Evolutionary conservation across 805 yeast genomes (phyloP).

Genomic region (Kuraishia borneana): DNA sequence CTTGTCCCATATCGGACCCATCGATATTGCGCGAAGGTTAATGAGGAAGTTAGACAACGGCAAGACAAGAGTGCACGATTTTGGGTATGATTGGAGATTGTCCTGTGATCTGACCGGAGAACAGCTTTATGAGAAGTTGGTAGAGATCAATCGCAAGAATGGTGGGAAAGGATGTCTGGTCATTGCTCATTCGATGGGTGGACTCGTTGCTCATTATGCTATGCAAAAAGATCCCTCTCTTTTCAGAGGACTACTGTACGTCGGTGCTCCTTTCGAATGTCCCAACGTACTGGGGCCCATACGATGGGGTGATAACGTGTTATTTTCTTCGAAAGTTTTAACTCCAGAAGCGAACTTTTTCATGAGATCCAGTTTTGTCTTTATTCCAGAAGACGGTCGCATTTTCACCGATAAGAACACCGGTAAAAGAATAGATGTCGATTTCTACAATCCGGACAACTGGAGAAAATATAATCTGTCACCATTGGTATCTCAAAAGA

Average conservation of each 20-base stretch:
- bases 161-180: slow-evolving; percentile 54
- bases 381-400: slow-evolving; percentile 66
- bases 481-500: slow-evolving; percentile 49
- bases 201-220: slow-evolving; percentile 72
- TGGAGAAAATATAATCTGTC: slow-evolving; percentile 73
- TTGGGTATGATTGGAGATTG: slow-evolving; percentile 93
- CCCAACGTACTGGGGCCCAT: slow-evolving; percentile 81
- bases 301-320: slow-evolving; percentile 69
- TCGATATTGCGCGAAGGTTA: slow-evolving; percentile 61
- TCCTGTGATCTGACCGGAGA: slow-evolving; percentile 45
- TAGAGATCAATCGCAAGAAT: slow-evolving; percentile 26
- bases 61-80: slow-evolving; percentile 52
- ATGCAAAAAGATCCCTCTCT: slow-evolving; percentile 57
- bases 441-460: slow-evolving; percentile 67
- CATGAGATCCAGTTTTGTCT: slow-evolving; percentile 77
- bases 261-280: slow-evolving; percentile 78
- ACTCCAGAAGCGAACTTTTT: slow-evolving; percentile 77
- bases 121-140: slow-evolving; percentile 38
- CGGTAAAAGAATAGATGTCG: slow-evolving; percentile 48
- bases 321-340: slow-evolving; percentile 61
- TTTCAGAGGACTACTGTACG: slow-evolving; percentile 68
- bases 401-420: slow-evolving; percentile 58
- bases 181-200: slow-evolving; percentile 94
- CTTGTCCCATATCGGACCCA: slow-evolving; percentile 76
- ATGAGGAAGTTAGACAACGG: slow-evolving; percentile 48